Percentiles rank a stretch among this genome's conserved stretches.
Evolutionary conservation across 305 asterid genomes (phyloP).

Genomic region (Fraxinus albicans): DNA sequence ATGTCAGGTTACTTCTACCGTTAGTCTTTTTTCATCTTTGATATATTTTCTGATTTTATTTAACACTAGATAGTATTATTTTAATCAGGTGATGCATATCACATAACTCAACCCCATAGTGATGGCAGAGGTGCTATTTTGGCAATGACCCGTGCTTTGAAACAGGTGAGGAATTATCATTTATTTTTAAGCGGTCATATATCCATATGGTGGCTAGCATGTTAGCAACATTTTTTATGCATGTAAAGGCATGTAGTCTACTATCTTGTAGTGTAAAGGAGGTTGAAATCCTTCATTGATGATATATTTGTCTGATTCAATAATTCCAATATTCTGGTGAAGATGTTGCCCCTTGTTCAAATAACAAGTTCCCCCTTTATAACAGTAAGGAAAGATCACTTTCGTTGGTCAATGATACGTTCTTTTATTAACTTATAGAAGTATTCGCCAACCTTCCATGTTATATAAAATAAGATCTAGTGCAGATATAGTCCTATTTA

Average conservation of each 20-base stretch:
- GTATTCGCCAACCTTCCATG: neutral
- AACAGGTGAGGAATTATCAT: slow-evolving; percentile 51
- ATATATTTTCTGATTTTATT: slow-evolving; percentile 19
- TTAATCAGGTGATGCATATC: slow-evolving; percentile 85
- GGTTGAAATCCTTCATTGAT: neutral
- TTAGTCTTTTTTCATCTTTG: slow-evolving; percentile 5
- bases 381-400: neutral
- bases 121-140: slow-evolving; percentile 92
- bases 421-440: neutral
- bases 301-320: neutral
- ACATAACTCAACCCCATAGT: slow-evolving; percentile 89
- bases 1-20: slow-evolving; percentile 67
- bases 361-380: neutral
- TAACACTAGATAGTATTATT: slow-evolving; percentile 10
- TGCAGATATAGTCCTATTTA: neutral
- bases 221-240: neutral
- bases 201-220: neutral
- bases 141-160: slow-evolving; percentile 87
- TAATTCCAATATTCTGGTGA: neutral
- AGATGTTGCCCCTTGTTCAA: neutral
- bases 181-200: neutral
- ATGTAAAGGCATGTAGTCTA: neutral
- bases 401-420: neutral
- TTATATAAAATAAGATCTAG: neutral
- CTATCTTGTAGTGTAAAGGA: neutral